phyloP scores from a whole-genome alignment of 1,284 basidiomycete genomes.

The Leccinum angustisporum region DNA sequence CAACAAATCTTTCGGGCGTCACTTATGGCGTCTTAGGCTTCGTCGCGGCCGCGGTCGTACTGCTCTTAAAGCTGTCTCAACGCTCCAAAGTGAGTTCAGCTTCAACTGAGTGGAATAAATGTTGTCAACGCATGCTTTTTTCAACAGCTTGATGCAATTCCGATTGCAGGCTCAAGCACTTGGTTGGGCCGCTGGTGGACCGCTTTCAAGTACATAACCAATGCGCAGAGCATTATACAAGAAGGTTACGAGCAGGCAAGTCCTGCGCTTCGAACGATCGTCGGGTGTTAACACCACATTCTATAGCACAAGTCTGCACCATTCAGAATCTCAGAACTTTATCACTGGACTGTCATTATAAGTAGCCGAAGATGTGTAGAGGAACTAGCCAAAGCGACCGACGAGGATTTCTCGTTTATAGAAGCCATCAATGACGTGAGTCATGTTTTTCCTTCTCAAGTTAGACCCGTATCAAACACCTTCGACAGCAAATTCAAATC shows the following conservation, averaged over 20 bases:
- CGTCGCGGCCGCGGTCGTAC: not conserved
- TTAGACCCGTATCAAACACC: not conserved
- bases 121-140: not conserved
- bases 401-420: conserved; percentile 39
- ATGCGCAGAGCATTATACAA: not conserved
- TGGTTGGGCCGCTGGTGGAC: not conserved
- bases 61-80: not conserved
- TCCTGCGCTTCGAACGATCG: not conserved
- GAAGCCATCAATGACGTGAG: conserved; percentile 38
- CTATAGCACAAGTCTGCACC: conserved; percentile 21
- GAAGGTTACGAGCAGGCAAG: not conserved
- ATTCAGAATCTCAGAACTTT: conserved; percentile 43
- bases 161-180: not conserved
- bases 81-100: conserved; percentile 3
- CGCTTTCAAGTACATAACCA: not conserved
- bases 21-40: not conserved
- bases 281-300: not conserved
- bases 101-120: not conserved
- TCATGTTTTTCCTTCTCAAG: not conserved
- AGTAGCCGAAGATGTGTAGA: conserved; percentile 38
- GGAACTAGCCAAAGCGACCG: conserved; percentile 41
- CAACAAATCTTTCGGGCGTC: not conserved
- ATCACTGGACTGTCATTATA: conserved; percentile 43
- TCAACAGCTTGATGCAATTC: not conserved
- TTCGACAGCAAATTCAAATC: conserved; percentile 19